Percentiles rank a stretch among this genome's conserved stretches.
Conservation (phyloP, 495 filamentous ascomycete species). For the Cladorrhinum samala region DNA sequence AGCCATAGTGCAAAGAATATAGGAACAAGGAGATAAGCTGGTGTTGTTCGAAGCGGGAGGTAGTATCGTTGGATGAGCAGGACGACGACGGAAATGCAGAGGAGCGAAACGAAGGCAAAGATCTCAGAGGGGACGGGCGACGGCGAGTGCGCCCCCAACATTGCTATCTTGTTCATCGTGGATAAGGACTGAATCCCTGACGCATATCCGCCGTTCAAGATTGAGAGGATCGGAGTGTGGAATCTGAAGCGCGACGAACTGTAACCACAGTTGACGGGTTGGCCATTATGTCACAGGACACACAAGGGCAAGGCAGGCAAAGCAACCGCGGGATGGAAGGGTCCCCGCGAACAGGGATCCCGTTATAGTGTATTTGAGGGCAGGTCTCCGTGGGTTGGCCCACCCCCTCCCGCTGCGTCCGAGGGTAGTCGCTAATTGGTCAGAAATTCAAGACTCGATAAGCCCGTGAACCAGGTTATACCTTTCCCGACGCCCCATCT, state of each 20-base stretch:
- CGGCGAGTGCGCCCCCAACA: constrained; percentile 8
- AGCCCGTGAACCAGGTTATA: too few species aligned
- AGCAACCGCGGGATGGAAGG: not conserved
- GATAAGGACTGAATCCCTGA: not conserved
- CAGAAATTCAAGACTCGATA: too few species aligned
- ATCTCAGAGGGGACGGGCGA: constrained; percentile 37
- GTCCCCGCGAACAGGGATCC: not conserved
- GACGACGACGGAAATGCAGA: constrained; percentile 66
- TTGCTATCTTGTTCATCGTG: constrained; percentile 20
- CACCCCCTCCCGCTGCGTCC: too few species aligned
- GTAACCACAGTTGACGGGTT: not conserved
- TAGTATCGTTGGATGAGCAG: constrained; percentile 82
- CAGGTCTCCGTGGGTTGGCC: too few species aligned
- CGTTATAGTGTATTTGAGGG: too few species aligned
- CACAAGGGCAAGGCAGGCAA: too few species aligned
- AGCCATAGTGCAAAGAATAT: constrained; percentile 91
- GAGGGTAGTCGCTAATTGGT: too few species aligned
- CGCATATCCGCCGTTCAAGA: constrained; percentile 9
- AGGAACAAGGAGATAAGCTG: constrained; percentile 82
- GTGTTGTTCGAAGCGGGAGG: constrained; percentile 82
- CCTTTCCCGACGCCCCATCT: too few species aligned
- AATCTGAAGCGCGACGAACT: not conserved
- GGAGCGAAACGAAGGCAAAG: constrained; percentile 64
- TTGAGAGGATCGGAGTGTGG: too few species aligned
- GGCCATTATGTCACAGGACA: not conserved